Base-by-base conservation (phyloP, 495 filamentous ascomycete genomes). In the Neurospora pannonica region DNA sequence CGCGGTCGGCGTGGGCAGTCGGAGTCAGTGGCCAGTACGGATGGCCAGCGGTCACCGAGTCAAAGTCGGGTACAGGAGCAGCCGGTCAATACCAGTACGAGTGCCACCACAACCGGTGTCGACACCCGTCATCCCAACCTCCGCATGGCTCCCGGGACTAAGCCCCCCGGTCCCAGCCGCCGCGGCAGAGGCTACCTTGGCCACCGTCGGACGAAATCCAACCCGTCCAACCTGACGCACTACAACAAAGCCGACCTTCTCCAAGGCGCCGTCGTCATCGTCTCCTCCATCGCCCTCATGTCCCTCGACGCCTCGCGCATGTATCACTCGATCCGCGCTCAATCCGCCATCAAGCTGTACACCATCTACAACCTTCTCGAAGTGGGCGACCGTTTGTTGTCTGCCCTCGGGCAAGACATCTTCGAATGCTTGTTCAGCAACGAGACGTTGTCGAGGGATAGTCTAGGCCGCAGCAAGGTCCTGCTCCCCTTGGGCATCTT, bases 351-450 rank as follows among this genome's bases (percentile, higher is more conserved):
- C 83, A 99, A 99, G 81, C 86, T 99, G 4, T 99, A 98, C 82
- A 95, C 98, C 62, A 98, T 99, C 70, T 98, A 97, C 85, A 98
- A 98, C 78, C 93, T 97, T 38, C 87, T 99, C 5, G 96, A 99
- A 82, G 88, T 94, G 11, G 90, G 90, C 71, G 96, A 99, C 80
- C 90, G 93, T 36, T 86, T 99, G 0, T 89, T 98, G 71, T 92
- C 93, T 5, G 95, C 96, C 1, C 86, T 98, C 31, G 96, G 96
- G 37, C 97, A 98, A 81, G 96, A 99, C 82, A 91, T 99, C 36
- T 88, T 98, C 6, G 97, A 99, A 80, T 97, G 95, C 79, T 88
- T 99, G 5, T 97, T 97, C 83, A 97, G 94, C 34, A 87, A 91
- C 24, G 95, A 98, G 84, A 95, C 94, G 0, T 88, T 99, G 17